Evolutionary conservation across 2,329 filamentous ascomycete genomes (phyloP).

Genomic region (Epicoccum nigrum): DNA sequence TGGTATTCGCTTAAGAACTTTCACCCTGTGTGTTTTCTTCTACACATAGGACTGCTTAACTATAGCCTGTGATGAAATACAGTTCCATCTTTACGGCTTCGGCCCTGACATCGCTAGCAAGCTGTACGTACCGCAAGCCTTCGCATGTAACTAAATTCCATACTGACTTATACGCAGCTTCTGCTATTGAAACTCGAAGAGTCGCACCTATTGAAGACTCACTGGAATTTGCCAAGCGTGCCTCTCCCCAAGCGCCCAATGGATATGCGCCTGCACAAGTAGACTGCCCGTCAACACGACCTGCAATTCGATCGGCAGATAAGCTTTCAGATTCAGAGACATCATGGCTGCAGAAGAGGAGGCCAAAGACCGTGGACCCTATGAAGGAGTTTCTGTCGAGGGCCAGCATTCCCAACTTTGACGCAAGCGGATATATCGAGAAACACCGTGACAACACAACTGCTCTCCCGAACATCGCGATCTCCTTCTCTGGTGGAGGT

Average conservation of each 20-base stretch:
- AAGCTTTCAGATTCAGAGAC: conserved; percentile 71
- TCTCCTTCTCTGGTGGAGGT: conserved; percentile 83
- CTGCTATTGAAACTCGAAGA: conserved; percentile 17
- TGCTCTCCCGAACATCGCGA: conserved; percentile 70
- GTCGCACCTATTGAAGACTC: conserved; percentile 24
- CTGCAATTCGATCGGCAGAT: conserved; percentile 69
- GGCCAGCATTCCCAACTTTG: conserved; percentile 77
- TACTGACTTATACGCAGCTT: background rate
- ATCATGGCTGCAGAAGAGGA: conserved; percentile 73
- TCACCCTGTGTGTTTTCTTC: conserved; percentile 2
- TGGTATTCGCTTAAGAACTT: background rate
- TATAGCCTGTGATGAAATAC: conserved; percentile 37
- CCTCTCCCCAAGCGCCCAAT: conserved; percentile 63
- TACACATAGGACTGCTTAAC: background rate
- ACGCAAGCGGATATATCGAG: conserved; percentile 75
- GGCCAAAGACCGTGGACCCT: conserved; percentile 74
- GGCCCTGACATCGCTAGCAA: conserved; percentile 36
- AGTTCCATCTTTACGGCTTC: conserved; percentile 35
- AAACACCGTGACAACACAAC: conserved; percentile 61
- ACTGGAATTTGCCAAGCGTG: conserved; percentile 45
- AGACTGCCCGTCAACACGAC: conserved; percentile 71
- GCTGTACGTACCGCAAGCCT: conserved; percentile 29
- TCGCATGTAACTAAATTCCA: background rate
- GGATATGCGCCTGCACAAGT: conserved; percentile 74
- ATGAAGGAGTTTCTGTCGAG: conserved; percentile 75